Evolutionary conservation across 2,329 filamentous ascomycete genomes (phyloP).

Genomic region (Verticillium longisporum): DNA sequence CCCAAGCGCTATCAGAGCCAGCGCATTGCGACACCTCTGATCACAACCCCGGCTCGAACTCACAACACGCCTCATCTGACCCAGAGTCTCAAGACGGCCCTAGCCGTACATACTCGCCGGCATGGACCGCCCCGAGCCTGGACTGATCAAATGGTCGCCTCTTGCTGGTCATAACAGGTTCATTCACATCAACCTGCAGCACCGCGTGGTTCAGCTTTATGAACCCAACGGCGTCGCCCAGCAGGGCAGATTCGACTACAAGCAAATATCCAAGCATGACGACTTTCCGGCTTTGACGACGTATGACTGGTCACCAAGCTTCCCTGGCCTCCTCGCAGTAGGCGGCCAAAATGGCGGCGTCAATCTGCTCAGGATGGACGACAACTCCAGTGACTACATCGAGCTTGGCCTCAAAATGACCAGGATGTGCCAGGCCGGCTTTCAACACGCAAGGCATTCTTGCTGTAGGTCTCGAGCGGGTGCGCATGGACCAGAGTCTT

Average conservation of each 20-base stretch:
- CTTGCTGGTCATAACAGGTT: constrained; percentile 53
- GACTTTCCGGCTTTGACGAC: constrained; percentile 58
- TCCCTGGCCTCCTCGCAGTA: constrained; percentile 63
- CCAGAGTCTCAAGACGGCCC: background rate
- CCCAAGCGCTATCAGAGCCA: background rate
- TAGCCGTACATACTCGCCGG: constrained; percentile 7
- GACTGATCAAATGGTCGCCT: constrained; percentile 61
- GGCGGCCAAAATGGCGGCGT: constrained; percentile 71
- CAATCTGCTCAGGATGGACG: constrained; percentile 65
- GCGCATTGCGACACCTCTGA: background rate
- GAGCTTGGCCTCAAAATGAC: constrained; percentile 68
- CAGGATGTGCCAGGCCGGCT: constrained; percentile 71
- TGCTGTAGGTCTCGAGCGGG: constrained; percentile 73
- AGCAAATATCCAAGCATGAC: constrained; percentile 51
- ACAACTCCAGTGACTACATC: constrained; percentile 57
- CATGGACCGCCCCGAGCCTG: constrained; percentile 55
- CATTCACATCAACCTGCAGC: constrained; percentile 58
- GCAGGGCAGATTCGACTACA: constrained; percentile 49
- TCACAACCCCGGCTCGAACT: background rate
- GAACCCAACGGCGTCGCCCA: constrained; percentile 54
- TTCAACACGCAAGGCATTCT: constrained; percentile 68
- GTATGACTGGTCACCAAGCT: constrained; percentile 59
- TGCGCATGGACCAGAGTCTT: constrained; percentile 74
- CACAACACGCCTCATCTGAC: background rate
- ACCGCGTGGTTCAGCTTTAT: constrained; percentile 56